These are phyloP conservation scores for Danielia reshetovae DNA, from an alignment of 805 yeast genomes.

Conservation along the genomic window DNA sequence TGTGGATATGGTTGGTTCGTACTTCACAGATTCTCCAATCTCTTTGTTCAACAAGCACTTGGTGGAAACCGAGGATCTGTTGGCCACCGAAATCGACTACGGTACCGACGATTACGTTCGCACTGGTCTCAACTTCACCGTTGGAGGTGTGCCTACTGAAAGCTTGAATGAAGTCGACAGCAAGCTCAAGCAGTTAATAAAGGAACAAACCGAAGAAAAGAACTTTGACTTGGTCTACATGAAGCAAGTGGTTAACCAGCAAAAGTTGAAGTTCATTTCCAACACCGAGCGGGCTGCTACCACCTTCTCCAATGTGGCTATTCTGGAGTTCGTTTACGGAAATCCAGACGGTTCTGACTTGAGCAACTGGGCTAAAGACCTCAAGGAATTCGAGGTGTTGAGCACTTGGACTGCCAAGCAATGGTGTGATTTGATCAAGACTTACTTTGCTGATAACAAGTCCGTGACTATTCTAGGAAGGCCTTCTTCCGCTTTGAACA, in stretches of 20 bases:
- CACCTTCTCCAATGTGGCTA: conserved; percentile 60
- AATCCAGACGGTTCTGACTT: conserved; percentile 56
- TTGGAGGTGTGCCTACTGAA: conserved; percentile 75
- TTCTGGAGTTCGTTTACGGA: conserved; percentile 80
- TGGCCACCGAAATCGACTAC: conserved; percentile 66
- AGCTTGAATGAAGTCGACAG: conserved; percentile 51
- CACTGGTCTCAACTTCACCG: conserved; percentile 52
- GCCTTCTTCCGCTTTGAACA: conserved; percentile 66
- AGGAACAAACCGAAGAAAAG: conserved; percentile 45
- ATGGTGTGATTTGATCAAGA: conserved; percentile 60
- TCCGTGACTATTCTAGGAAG: conserved; percentile 64
- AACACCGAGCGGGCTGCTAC: conserved; percentile 62
- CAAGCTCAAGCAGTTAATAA: conserved; percentile 48
- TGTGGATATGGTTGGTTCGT: conserved; percentile 63
- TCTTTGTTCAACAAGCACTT: conserved; percentile 68
- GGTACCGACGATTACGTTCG: conserved; percentile 71
- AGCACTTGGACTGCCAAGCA: conserved; percentile 56
- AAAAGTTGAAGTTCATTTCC: conserved; percentile 56
- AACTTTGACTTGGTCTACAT: conserved; percentile 63
- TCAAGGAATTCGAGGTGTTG: conserved; percentile 58
- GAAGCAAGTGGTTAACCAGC: conserved; percentile 63
- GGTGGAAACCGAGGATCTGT: conserved; percentile 79
- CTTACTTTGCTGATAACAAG: conserved; percentile 55
- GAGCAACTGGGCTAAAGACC: conserved; percentile 47
- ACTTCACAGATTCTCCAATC: conserved; percentile 72